A percentile compares a stretch with the other conserved stretches of the same genome.
Conservation (phyloP, 768 basidiomycete genomes). For the Tricholoma saponaceum region DNA sequence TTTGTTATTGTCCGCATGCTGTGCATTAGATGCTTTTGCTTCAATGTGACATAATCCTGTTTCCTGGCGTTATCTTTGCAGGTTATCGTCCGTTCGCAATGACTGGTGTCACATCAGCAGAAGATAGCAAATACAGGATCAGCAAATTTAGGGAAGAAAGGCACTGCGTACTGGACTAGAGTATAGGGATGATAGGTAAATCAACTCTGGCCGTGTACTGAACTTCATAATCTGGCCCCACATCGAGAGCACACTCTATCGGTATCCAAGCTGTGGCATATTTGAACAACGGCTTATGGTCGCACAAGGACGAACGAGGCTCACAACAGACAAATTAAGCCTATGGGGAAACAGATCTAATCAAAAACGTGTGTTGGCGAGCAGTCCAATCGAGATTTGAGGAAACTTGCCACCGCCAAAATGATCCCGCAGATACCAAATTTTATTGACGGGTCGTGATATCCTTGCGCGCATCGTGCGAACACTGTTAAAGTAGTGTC, state of each 20-base stretch:
- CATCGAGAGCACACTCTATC: constrained; percentile 10
- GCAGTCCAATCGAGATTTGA: neutral
- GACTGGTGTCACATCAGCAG: neutral
- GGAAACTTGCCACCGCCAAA: constrained; percentile 10
- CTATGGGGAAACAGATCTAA: constrained; percentile 13
- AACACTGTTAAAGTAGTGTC: constrained; percentile 4
- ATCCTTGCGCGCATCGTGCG: constrained; percentile 13
- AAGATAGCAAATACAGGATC: neutral
- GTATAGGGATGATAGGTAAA: neutral
- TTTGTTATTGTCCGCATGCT: neutral
- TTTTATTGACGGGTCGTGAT: constrained; percentile 7
- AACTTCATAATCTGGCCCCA: neutral
- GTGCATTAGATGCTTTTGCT: neutral
- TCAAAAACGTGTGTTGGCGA: neutral
- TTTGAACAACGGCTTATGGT: neutral
- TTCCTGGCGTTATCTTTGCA: neutral
- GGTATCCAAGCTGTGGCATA: constrained; percentile 5
- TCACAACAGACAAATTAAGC: constrained; percentile 14
- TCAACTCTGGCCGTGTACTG: too few relatives aligned
- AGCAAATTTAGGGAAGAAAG: neutral
- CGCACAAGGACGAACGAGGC: neutral
- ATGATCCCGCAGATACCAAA: constrained; percentile 16
- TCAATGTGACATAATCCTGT: neutral
- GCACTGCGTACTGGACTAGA: neutral
- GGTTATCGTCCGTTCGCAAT: neutral